Conservation (phyloP, 2,329 filamentous ascomycete genomes). For the Colletotrichum sidae region DNA sequence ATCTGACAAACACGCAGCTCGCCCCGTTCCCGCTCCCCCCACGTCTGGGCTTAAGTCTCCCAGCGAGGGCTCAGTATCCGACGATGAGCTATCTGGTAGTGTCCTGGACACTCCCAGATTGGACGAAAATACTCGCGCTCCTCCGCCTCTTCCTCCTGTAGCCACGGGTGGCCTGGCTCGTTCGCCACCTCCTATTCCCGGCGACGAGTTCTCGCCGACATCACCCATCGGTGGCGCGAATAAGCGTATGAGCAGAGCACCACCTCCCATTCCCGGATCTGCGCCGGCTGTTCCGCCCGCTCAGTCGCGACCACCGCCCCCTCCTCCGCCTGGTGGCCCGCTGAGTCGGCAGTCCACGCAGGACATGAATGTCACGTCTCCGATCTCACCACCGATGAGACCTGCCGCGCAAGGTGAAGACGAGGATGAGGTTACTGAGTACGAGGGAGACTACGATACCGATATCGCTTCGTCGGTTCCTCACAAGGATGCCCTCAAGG, state of each 20-base stretch:
- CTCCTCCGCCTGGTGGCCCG: slow-evolving; percentile 68
- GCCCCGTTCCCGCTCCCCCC: slow-evolving; percentile 68
- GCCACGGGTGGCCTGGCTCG: slow-evolving; percentile 39
- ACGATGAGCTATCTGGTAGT: slow-evolving; percentile 81
- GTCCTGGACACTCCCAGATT: slow-evolving; percentile 22
- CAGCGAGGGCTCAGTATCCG: slow-evolving; percentile 85
- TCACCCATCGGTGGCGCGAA: slow-evolving; percentile 57
- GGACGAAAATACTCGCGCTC: slow-evolving; percentile 40
- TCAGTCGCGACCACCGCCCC: slow-evolving; percentile 73
- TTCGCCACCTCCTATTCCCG: slow-evolving; percentile 51
- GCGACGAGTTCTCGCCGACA: slow-evolving; percentile 55
- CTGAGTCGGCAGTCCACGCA: slow-evolving; percentile 70
- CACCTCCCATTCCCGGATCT: slow-evolving; percentile 70
- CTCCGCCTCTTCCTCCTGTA: slow-evolving; percentile 54
- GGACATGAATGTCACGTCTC: slow-evolving; percentile 60
- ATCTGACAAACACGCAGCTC: slow-evolving; percentile 59
- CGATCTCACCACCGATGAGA: slow-evolving; percentile 53
- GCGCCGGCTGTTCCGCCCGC: slow-evolving; percentile 59
- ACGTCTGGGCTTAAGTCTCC: slow-evolving; percentile 65
- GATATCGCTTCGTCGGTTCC: slow-evolving; percentile 95
- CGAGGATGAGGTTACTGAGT: slow-evolving; percentile 84
- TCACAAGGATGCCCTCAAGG: slow-evolving; percentile 91
- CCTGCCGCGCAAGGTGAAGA: slow-evolving; percentile 73
- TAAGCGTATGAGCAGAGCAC: slow-evolving; percentile 68
- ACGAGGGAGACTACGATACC: slow-evolving; percentile 97